These are phyloP conservation scores for Rostrohypoxylon terebratum DNA, from an alignment of 495 filamentous ascomycete species.

Conservation along the genomic window DNA sequence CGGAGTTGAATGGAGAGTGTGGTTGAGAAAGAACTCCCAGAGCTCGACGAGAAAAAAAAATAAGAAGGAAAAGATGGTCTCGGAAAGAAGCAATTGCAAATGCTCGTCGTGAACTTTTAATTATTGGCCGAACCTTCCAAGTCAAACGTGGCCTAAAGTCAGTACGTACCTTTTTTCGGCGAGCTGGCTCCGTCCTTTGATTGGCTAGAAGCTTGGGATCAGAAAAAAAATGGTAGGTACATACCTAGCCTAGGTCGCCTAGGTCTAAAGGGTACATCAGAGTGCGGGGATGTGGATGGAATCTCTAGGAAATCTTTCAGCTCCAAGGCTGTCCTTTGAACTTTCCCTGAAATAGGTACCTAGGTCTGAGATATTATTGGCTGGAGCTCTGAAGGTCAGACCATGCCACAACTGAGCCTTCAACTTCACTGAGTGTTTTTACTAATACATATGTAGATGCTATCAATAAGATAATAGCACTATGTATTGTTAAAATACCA, in stretches of 20 bases:
- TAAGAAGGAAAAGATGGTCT: slow-evolving; percentile 49
- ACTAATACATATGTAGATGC: neutral
- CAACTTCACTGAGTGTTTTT: neutral
- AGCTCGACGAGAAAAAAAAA: slow-evolving; percentile 55
- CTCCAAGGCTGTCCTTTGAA: neutral
- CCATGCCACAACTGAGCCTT: neutral
- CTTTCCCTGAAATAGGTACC: slow-evolving; percentile 13
- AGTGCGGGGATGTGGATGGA: slow-evolving; percentile 43
- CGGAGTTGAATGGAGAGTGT: slow-evolving; percentile 32
- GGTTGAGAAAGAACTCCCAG: slow-evolving; percentile 55
- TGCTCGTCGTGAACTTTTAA: slow-evolving; percentile 45
- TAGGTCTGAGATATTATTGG: slow-evolving; percentile 14
- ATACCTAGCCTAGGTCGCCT: slow-evolving; percentile 10
- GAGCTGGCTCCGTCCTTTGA: slow-evolving; percentile 29
- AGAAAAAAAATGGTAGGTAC: slow-evolving; percentile 14
- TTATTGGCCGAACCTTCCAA: slow-evolving; percentile 45
- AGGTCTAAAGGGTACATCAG: slow-evolving; percentile 22
- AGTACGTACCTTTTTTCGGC: slow-evolving; percentile 46
- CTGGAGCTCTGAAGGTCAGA: neutral
- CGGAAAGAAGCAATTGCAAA: slow-evolving; percentile 34
- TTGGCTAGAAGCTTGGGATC: slow-evolving; percentile 35
- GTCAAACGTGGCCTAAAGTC: slow-evolving; percentile 47
- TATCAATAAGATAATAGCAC: neutral
- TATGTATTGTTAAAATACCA: neutral
- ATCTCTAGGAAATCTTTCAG: slow-evolving; percentile 29